These are phyloP conservation scores for Cutaneotrichosporon mucoides DNA, from an alignment of 1,284 basidiomycete species.

Conservation along the genomic window DNA sequence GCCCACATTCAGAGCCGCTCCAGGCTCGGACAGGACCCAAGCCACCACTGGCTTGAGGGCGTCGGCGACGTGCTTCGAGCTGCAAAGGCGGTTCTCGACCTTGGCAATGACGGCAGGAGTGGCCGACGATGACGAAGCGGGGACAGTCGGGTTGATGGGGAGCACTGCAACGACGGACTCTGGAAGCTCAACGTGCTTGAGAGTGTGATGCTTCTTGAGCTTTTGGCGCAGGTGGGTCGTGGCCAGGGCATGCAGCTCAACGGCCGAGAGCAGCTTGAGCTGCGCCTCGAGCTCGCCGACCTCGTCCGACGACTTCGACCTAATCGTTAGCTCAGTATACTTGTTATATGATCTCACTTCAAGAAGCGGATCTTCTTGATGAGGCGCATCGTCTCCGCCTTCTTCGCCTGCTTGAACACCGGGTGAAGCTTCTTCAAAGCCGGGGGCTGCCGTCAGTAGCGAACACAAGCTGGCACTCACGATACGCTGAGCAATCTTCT, in stretches of 20 bases:
- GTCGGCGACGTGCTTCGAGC: conserved; percentile 67
- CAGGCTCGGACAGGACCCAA: conserved; percentile 43
- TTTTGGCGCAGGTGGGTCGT: conserved; percentile 64
- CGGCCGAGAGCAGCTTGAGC: conserved; percentile 64
- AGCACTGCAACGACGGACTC: conserved; percentile 46
- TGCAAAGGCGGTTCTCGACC: conserved; percentile 68
- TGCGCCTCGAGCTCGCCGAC: conserved; percentile 60
- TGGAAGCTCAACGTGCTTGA: conserved; percentile 36
- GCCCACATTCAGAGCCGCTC: conserved; percentile 32
- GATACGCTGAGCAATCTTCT: conserved; percentile 32
- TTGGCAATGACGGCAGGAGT: conserved; percentile 57
- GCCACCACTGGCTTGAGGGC: conserved; percentile 58
- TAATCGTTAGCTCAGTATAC: conserved; percentile 11
- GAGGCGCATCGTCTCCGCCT: conserved; percentile 75
- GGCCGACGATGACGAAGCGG: conserved; percentile 28
- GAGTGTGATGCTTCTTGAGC: conserved; percentile 64
- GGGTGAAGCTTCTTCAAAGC: conserved; percentile 46
- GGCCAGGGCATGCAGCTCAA: conserved; percentile 60
- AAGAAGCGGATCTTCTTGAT: conserved; percentile 76
- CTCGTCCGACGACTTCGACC: conserved; percentile 50
- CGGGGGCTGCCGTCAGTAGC: conserved; percentile 31
- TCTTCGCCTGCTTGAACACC: conserved; percentile 66
- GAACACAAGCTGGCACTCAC: conserved; percentile 20
- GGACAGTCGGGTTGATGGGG: conserved; percentile 9
- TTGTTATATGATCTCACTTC: conserved; percentile 50